Conservation (phyloP, 2,329 filamentous ascomycete species). For the Taxawa tesnikishii region DNA sequence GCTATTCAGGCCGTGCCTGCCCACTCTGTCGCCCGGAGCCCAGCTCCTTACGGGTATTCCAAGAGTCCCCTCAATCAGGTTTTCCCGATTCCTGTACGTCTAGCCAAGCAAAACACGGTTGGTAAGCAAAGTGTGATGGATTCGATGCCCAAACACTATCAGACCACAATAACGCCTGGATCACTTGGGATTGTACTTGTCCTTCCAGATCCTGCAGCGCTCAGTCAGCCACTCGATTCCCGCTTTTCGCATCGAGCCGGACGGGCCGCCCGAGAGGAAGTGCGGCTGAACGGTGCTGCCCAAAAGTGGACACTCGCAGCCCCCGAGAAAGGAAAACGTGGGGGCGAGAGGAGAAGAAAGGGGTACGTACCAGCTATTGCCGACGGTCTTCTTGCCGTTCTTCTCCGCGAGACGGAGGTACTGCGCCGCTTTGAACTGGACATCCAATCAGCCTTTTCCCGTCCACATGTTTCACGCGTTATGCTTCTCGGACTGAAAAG, state of each 20-base stretch:
- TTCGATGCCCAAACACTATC: too few relatives aligned
- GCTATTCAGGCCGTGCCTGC: too few relatives aligned
- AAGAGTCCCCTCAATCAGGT: too few relatives aligned
- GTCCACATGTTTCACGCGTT: too few relatives aligned
- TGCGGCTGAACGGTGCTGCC: too few relatives aligned
- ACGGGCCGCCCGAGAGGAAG: not conserved
- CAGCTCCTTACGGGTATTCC: too few relatives aligned
- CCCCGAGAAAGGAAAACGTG: slow-evolving; percentile 1
- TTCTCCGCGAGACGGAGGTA: slow-evolving; percentile 88
- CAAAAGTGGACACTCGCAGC: not conserved
- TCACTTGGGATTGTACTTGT: slow-evolving; percentile 59
- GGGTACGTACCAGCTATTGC: slow-evolving; percentile 78
- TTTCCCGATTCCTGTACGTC: too few relatives aligned
- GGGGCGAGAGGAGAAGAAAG: slow-evolving; percentile 1
- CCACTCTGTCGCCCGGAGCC: too few relatives aligned
- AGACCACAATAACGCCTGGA: too few relatives aligned
- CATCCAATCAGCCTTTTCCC: slow-evolving; percentile 7
- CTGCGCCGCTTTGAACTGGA: slow-evolving; percentile 66
- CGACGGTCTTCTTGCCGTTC: slow-evolving; percentile 77
- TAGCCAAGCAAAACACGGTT: too few relatives aligned
- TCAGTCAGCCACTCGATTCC: slow-evolving; percentile 3
- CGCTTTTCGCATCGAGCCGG: not conserved
- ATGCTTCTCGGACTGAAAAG: not conserved
- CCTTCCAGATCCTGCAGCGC: slow-evolving; percentile 88
- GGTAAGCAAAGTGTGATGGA: too few relatives aligned